Evolutionary conservation across 352 stramenopile species (phyloP).

Genomic region (Phytopythium boreale): DNA sequence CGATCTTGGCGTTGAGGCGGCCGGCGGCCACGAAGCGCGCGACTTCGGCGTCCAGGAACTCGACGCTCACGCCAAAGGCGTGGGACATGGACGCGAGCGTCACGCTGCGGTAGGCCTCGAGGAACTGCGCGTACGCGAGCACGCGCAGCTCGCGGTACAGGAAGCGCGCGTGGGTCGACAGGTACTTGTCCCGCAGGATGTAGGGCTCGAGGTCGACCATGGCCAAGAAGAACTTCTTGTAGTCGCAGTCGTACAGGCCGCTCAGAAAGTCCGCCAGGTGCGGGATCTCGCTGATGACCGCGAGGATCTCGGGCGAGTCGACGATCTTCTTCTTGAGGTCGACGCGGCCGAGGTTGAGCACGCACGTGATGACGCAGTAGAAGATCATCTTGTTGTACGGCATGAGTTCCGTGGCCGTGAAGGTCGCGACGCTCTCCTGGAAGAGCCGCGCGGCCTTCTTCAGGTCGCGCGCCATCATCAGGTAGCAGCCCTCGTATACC

Average conservation of each 20-base stretch:
- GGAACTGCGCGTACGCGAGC: conserved; percentile 97
- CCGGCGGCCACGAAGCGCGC: conserved; percentile 97
- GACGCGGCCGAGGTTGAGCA: conserved; percentile 92
- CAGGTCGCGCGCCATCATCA: conserved; percentile 93
- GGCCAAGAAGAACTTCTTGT: conserved; percentile 95
- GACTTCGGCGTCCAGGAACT: conserved; percentile 96
- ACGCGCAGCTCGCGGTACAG: conserved; percentile 97
- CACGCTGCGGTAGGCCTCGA: conserved; percentile 97
- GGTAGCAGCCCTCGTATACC: conserved; percentile 96
- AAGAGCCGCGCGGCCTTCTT: conserved; percentile 93
- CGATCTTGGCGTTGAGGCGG: conserved; percentile 98
- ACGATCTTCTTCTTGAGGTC: conserved; percentile 97
- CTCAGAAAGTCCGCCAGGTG: conserved; percentile 87
- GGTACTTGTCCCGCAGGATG: conserved; percentile 92
- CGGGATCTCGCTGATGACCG: conserved; percentile 85
- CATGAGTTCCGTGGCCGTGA: conserved; percentile 97
- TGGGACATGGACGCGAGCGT: conserved; percentile 95
- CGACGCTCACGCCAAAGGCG: conserved; percentile 94
- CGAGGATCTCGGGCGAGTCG: conserved; percentile 96
- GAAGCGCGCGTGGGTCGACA: conserved; percentile 90
- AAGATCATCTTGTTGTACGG: conserved; percentile 97
- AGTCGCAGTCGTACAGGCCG: conserved; percentile 97
- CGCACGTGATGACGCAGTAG: conserved; percentile 95
- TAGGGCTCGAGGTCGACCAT: conserved; percentile 86
- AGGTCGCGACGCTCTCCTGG: conserved; percentile 96